Conservation (phyloP, 352 stramenopile species). For the Pythium insidiosum region DNA sequence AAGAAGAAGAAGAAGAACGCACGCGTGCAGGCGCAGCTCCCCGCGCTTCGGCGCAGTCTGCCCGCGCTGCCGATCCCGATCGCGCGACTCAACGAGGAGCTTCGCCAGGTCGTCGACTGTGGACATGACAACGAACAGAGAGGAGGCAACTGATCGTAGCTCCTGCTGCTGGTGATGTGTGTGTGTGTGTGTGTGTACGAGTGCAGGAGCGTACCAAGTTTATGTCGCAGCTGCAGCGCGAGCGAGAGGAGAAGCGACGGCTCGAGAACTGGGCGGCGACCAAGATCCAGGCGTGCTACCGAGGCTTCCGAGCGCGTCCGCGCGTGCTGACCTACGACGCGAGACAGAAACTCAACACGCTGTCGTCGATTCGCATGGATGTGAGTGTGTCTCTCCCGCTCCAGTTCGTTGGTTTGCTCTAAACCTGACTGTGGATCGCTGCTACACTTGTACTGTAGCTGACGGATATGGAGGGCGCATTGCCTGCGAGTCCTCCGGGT, state of each 20-base stretch:
- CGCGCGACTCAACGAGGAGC: slow-evolving; percentile 39
- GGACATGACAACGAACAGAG: too few species aligned
- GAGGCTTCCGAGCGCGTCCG: slow-evolving; percentile 37
- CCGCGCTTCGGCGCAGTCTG: slow-evolving; percentile 38
- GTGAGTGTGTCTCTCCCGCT: slow-evolving; percentile 5
- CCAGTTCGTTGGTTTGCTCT: not conserved
- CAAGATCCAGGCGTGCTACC: slow-evolving; percentile 57
- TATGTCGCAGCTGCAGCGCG: slow-evolving; percentile 41
- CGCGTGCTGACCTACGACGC: slow-evolving; percentile 32
- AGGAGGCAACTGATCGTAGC: too few species aligned
- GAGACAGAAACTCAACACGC: slow-evolving; percentile 26
- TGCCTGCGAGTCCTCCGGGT: slow-evolving; percentile 6
- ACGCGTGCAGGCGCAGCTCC: slow-evolving; percentile 41
- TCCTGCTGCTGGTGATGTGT: too few species aligned
- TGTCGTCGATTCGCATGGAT: slow-evolving; percentile 27
- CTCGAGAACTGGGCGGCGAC: slow-evolving; percentile 56
- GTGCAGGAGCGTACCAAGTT: slow-evolving; percentile 44
- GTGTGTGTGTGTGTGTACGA: too few species aligned
- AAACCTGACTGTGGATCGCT: not conserved
- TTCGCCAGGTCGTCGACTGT: too few species aligned
- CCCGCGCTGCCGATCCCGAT: slow-evolving; percentile 40
- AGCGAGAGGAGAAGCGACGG: slow-evolving; percentile 34
- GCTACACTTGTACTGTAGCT: slow-evolving; percentile 36
- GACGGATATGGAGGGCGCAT: slow-evolving; percentile 30
- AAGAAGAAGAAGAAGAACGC: slow-evolving; percentile 30